Evolutionary conservation across 1,284 basidiomycete species (phyloP).

Genomic region (Cutaneotrichosporon mucoides): DNA sequence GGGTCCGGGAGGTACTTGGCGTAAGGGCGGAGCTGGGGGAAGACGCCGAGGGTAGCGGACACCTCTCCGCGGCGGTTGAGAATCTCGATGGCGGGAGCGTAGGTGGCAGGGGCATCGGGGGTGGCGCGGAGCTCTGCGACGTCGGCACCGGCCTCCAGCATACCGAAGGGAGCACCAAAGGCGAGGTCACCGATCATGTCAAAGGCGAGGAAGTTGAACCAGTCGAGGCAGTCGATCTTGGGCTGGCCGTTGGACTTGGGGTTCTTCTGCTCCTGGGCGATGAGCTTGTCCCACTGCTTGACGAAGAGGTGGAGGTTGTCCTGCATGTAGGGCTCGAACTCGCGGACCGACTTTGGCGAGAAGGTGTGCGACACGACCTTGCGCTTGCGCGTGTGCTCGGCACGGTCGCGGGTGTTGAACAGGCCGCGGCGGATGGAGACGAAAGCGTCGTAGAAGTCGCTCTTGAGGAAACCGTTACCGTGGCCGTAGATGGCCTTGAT

Average conservation of each 20-base stretch:
- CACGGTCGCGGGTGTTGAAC: conserved; percentile 59
- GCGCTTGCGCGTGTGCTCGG: conserved; percentile 80
- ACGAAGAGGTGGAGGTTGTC: conserved; percentile 61
- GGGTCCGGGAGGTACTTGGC: conserved; percentile 58
- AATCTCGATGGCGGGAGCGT: conserved; percentile 77
- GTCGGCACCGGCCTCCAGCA: conserved; percentile 73
- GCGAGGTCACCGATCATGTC: conserved; percentile 81
- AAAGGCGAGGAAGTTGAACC: conserved; percentile 77
- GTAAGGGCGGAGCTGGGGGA: conserved; percentile 61
- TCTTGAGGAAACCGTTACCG: conserved; percentile 72
- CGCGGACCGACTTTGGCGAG: conserved; percentile 59
- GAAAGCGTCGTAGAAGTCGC: conserved; percentile 67
- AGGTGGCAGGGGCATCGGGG: conserved; percentile 22
- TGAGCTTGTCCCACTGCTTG: conserved; percentile 77
- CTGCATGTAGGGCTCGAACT: conserved; percentile 69
- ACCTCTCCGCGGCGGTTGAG: conserved; percentile 86
- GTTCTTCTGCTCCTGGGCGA: conserved; percentile 54
- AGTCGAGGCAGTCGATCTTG: conserved; percentile 67
- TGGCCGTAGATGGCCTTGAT: conserved; percentile 67
- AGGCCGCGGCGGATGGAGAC: conserved; percentile 61
- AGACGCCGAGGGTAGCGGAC: conserved; percentile 74
- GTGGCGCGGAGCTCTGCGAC: conserved; percentile 62
- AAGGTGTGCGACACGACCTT: conserved; percentile 86
- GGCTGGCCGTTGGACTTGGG: conserved; percentile 54
- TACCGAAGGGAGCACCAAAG: conserved; percentile 83